Conservation (phyloP, 2,329 filamentous ascomycete species). For the Furcasterigmium sp. region DNA sequence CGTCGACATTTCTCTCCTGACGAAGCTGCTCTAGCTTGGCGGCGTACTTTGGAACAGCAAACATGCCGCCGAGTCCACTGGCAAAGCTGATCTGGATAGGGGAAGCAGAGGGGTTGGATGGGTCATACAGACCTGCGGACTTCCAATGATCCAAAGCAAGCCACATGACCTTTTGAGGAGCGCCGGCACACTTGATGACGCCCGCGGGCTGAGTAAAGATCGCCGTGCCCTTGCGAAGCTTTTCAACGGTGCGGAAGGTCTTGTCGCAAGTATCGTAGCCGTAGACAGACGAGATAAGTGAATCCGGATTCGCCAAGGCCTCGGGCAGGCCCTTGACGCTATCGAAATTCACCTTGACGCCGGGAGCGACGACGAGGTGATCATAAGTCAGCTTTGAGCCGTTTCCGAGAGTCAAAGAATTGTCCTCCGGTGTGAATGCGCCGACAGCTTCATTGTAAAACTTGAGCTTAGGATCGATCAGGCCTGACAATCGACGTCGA, state of each 20-base stretch:
- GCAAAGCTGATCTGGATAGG: constrained; percentile 49
- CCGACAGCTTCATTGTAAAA: constrained; percentile 51
- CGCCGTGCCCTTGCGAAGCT: constrained; percentile 42
- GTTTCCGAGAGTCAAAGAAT: constrained; percentile 47
- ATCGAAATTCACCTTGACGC: constrained; percentile 45
- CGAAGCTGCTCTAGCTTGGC: constrained; percentile 47
- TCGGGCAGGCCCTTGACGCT: constrained; percentile 51
- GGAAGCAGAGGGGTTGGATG: constrained; percentile 29
- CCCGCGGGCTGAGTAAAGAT: constrained; percentile 57
- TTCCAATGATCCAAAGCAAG: constrained; percentile 56
- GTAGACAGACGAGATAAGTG: constrained; percentile 52
- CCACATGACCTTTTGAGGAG: constrained; percentile 60
- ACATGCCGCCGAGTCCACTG: constrained; percentile 51
- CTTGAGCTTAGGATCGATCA: constrained; percentile 56
- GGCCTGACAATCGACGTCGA: constrained; percentile 38
- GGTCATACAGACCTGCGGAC: constrained; percentile 42
- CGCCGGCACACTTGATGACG: constrained; percentile 55
- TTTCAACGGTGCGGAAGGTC: constrained; percentile 41
- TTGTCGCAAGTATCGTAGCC: constrained; percentile 51
- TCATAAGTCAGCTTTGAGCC: constrained; percentile 56
- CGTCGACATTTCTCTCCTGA: constrained; percentile 49
- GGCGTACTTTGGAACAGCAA: constrained; percentile 56
- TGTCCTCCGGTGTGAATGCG: constrained; percentile 49
- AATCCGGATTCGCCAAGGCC: constrained; percentile 41
- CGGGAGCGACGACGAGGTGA: constrained; percentile 58